Conservation (phyloP, 306 rosid species). For the Cyclanthera cordifolia region DNA sequence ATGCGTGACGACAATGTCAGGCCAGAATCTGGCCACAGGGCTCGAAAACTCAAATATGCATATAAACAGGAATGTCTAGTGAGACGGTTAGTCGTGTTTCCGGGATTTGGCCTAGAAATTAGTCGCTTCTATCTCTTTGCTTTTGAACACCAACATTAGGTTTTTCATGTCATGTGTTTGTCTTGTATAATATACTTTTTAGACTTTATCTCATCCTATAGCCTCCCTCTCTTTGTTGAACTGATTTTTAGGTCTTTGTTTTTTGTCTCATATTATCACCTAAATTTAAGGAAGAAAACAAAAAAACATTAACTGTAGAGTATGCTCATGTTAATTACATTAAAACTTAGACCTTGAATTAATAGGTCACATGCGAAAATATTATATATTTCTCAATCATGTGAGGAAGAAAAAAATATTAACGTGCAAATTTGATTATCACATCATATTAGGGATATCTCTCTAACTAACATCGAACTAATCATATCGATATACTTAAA, state of each 20-base stretch:
- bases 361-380: too few relatives aligned
- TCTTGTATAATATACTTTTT: neutral
- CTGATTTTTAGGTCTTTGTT: neutral
- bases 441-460: too few relatives aligned
- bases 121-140: neutral
- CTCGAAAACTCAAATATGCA: constrained; percentile 19
- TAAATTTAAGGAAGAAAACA: too few relatives aligned
- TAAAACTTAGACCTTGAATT: too few relatives aligned
- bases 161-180: neutral
- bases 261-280: neutral
- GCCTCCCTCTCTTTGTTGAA: neutral
- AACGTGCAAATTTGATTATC: too few relatives aligned
- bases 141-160: neutral
- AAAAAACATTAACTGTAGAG: too few relatives aligned
- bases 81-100: constrained; percentile 37
- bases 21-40: constrained; percentile 23
- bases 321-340: too few relatives aligned
- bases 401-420: too few relatives aligned
- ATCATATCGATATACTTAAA: too few relatives aligned
- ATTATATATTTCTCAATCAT: too few relatives aligned
- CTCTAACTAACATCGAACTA: too few relatives aligned
- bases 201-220: neutral
- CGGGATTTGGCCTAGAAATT: constrained; percentile 26
- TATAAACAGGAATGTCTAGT: constrained; percentile 30
- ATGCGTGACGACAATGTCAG: constrained; percentile 30